phyloP scores from a whole-genome alignment of 352 stramenopile species.

The Elongisporangium prolatum region DNA sequence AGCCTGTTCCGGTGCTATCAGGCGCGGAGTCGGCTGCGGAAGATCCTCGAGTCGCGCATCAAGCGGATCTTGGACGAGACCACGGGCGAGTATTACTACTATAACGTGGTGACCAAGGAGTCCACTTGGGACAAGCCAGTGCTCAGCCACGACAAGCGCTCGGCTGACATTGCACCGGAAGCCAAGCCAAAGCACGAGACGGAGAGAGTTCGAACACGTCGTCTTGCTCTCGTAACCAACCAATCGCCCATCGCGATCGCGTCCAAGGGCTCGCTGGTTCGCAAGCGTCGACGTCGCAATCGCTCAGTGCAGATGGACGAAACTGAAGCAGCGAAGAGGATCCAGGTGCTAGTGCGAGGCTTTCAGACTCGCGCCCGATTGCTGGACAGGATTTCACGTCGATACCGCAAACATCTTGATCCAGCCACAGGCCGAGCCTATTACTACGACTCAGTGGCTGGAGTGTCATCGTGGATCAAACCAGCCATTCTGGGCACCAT shows the following conservation, averaged over 20 bases:
- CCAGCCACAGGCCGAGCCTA: conserved; percentile 30
- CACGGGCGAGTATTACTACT: conserved; percentile 58
- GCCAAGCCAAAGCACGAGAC: neutral
- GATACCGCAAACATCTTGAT: conserved; percentile 64
- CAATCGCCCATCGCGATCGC: neutral
- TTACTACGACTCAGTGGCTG: conserved; percentile 60
- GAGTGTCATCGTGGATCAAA: conserved; percentile 58
- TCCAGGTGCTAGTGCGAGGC: conserved; percentile 57
- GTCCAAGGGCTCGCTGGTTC: neutral
- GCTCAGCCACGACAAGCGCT: neutral
- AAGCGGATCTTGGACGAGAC: conserved; percentile 53
- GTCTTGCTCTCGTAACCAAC: neutral
- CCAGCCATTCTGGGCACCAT: conserved; percentile 41
- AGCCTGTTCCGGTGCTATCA: conserved; percentile 34
- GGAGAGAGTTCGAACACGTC: conserved; percentile 33
- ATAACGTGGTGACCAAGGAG: conserved; percentile 64
- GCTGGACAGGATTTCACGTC: conserved; percentile 31
- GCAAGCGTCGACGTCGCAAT: conserved; percentile 1
- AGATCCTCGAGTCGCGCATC: conserved; percentile 43
- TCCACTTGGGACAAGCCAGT: conserved; percentile 57
- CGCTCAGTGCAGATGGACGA: conserved; percentile 5
- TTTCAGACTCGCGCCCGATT: conserved; percentile 37
- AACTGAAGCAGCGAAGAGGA: conserved; percentile 42
- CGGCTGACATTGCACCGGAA: neutral
- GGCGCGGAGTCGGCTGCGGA: conserved; percentile 30